Evolutionary conservation across 495 filamentous ascomycete species (phyloP), one percentile per base, ranked within the genome.

Genomic region (Xylaria venustula): DNA sequence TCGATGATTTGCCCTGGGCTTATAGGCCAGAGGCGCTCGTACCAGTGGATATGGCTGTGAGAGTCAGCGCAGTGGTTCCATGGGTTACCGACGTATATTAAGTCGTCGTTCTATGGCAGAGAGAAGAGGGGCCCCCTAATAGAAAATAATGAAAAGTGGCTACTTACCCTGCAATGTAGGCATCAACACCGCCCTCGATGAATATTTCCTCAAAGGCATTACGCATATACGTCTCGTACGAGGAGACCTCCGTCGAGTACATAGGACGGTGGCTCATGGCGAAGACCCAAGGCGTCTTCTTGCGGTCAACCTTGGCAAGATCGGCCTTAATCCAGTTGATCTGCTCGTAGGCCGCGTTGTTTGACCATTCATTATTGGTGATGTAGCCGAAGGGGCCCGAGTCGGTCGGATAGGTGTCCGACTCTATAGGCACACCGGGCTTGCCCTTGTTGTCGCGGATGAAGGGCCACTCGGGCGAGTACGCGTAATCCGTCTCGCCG

Each of bases 251-350:
- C 30, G 64, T 69, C 58, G 62, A 66, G 68, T 84, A 85, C 76
- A 79, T 82, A 0, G 82, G 80, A 7, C 82, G 68, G 67, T 86
- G 82, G 7, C 78, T 77, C 14, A 77, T 78, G 36, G 77, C 81
- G 34, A 86, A 72, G 6, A 86, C 63, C 82, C 81, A 86, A 2
- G 83, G 80, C 0, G 82, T 85, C 20, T 79, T 73, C 23, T 55
- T 64, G 46, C 82, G 75, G 65, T 85, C 79, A 50, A 85, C 74
- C 23, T 69, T 71, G 25, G 75, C 73, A 11, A 85, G 75, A 63
- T 85, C 81, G 1, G 73, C 74, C 3, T 66, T 69, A 0, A 84
- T 70, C 75, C 82, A 83, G 44, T 67, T 49, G 56, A 71, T 73
- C 68, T 83, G 79, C 60, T 67, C 75, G 57, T 80, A 83, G 36